Conservation (phyloP, 176 grass and related monocot species). For the Aechmea fasciata region DNA sequence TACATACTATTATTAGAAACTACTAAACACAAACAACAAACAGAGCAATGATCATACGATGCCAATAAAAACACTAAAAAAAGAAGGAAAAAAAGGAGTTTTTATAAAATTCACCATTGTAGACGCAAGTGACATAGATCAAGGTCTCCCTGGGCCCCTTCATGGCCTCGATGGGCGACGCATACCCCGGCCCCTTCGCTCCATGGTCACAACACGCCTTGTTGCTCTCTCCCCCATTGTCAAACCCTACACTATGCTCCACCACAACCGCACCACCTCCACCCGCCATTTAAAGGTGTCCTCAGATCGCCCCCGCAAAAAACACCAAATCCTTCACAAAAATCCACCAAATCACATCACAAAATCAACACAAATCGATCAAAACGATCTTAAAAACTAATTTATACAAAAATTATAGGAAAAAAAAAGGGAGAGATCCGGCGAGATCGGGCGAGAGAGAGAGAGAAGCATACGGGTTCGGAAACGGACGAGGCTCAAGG, state of each 20-base stretch:
- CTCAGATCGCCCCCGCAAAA: constrained; percentile 17
- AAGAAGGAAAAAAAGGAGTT: constrained; percentile 6
- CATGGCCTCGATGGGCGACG: constrained; percentile 80
- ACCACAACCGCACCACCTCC: constrained; percentile 22
- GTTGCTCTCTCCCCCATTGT: constrained; percentile 13
- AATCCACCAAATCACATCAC: no score
- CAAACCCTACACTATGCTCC: no score
- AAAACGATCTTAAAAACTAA: no score
- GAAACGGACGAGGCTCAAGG: no score
- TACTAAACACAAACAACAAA: background rate
- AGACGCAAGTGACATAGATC: constrained; percentile 94
- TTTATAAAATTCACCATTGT: constrained; percentile 48
- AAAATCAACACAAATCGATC: no score
- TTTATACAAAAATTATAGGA: no score
- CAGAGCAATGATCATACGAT: background rate
- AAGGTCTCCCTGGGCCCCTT: constrained; percentile 58
- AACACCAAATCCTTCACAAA: no score
- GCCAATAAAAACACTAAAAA: background rate
- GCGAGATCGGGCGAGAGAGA: no score
- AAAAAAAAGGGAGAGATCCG: no score
- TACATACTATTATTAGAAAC: no score
- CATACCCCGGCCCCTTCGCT: constrained; percentile 58
- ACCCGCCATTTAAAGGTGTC: constrained; percentile 39
- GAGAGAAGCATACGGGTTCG: no score
- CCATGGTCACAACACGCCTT: background rate